Percentiles rank a stretch among this genome's conserved stretches.
Conservation (phyloP, 108 stramenopile species). For the Cyclotella baltica region DNA sequence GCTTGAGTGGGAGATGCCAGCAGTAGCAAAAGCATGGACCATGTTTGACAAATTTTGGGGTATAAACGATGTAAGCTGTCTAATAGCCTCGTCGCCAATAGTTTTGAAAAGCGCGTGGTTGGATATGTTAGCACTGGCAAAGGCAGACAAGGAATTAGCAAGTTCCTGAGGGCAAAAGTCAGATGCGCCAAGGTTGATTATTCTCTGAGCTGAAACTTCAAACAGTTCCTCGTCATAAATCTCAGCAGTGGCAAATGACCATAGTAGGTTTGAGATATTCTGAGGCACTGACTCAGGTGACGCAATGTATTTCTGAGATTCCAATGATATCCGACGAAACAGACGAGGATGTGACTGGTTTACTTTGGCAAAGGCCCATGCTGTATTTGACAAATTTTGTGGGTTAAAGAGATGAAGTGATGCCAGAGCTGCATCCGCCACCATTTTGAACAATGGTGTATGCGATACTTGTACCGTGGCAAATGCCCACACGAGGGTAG, state of each 20-base stretch:
- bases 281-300: background rate
- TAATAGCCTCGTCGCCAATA: slow-evolving; percentile 9
- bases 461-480: slow-evolving; percentile 3
- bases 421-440: background rate
- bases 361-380: slow-evolving; percentile 15
- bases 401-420: slow-evolving; percentile 7
- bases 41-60: slow-evolving; percentile 20
- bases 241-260: slow-evolving; percentile 13
- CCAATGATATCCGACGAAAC: background rate
- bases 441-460: background rate
- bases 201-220: slow-evolving; percentile 8
- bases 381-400: slow-evolving; percentile 14
- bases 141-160: background rate
- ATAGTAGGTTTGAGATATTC: slow-evolving; percentile 16
- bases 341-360: background rate
- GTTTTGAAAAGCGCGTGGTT: slow-evolving; percentile 20
- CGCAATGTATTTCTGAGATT: background rate
- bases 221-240: background rate
- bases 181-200: background rate
- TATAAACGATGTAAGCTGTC: background rate
- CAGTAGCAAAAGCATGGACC: slow-evolving; percentile 9
- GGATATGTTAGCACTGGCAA: background rate
- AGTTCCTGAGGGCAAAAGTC: slow-evolving; percentile 10
- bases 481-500: slow-evolving; percentile 17
- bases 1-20: slow-evolving; percentile 6